Base-by-base conservation (phyloP, 768 basidiomycete species). In the Leccinum imitatum region DNA sequence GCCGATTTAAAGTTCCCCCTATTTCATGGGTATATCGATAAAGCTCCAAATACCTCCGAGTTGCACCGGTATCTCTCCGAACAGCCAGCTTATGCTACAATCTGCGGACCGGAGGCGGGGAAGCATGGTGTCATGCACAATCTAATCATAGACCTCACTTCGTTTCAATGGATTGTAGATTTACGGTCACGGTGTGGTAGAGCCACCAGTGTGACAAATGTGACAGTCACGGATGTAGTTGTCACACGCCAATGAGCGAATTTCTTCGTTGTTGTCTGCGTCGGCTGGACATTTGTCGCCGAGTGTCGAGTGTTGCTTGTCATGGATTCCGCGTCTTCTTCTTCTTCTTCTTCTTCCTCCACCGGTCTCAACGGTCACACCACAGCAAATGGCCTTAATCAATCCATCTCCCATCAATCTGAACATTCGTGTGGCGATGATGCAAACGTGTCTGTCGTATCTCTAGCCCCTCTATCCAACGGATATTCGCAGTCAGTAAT, bases 401-500 rank as follows among this genome's bases (percentile, higher is more conserved):
- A 79, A 62, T 50, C 56, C 62, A 68, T 62, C 74, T 78, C 62
- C 67, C 76, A 55, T 73, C 76, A 62, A 63, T 73, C 77, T 54
- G 75, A 75, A 60, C 70, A 73, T 59, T 69, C 77, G 11, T 76
- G 79, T 59, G 73, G 69, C 37, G 67, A 80, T 59, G 67, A 65
- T 66, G 53, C 62, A 57, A 52, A 64, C 56, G 44, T 51, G 59
- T 63, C 67, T n/a, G 53, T 37, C 44, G 59, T 53, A 59, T 64
- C 69, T 31, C 79, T 80, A 21, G 71, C 71, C 52, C 78, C 79
- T 71, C 77, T 76, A 58, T 67, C 73, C 54, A 89, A 89, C 72
- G 87, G 86, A 27, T 84, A 82, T 70, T 72, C 82, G 60, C 79
- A 81, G 85, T 88, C 71, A 82, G 86, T 81, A 19, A 19, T 56